Evolutionary conservation across 2,329 filamentous ascomycete genomes (phyloP).

Genomic region (Neofusicoccum ribis): DNA sequence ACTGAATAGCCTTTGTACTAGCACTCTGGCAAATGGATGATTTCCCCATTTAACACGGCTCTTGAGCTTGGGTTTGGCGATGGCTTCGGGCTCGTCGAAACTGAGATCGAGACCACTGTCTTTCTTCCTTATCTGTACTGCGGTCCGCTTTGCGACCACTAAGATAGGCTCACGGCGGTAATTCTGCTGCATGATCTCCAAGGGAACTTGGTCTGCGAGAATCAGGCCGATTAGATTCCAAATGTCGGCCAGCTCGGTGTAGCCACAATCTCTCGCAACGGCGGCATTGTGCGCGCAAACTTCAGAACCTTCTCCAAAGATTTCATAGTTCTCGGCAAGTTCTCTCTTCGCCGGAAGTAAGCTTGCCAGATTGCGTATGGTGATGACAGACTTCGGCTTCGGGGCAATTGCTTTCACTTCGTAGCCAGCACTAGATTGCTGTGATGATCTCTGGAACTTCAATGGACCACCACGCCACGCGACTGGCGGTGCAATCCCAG

Average conservation of each 20-base stretch:
- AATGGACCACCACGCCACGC: slow-evolving; percentile 53
- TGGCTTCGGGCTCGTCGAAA: slow-evolving; percentile 45
- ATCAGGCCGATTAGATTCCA: slow-evolving; percentile 82
- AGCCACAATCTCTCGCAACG: slow-evolving; percentile 71
- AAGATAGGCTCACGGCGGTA: slow-evolving; percentile 62
- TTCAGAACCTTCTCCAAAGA: slow-evolving; percentile 79
- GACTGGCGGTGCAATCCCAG: slow-evolving; percentile 47
- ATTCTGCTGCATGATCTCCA: slow-evolving; percentile 61
- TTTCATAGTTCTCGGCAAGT: slow-evolving; percentile 76
- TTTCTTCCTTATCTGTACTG: slow-evolving; percentile 52
- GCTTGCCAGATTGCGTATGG: slow-evolving; percentile 68
- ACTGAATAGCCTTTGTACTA: slow-evolving; percentile 58
- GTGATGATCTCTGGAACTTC: slow-evolving; percentile 58
- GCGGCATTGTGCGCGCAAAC: slow-evolving; percentile 82
- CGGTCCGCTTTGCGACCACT: slow-evolving; percentile 66
- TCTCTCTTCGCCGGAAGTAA: slow-evolving; percentile 76
- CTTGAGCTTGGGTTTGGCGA: slow-evolving; percentile 41
- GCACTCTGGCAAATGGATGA: slow-evolving; percentile 56
- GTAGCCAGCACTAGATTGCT: slow-evolving; percentile 31
- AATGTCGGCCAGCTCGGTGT: slow-evolving; percentile 71
- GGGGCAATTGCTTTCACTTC: slow-evolving; percentile 31
- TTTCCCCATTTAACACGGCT: slow-evolving; percentile 57
- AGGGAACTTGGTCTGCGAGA: slow-evolving; percentile 72
- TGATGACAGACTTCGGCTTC: slow-evolving; percentile 67
- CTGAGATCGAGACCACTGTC: slow-evolving; percentile 51